Base-by-base conservation (phyloP, 1,139 yeast species). In the Zygosaccharomyces pseudobailii region DNA sequence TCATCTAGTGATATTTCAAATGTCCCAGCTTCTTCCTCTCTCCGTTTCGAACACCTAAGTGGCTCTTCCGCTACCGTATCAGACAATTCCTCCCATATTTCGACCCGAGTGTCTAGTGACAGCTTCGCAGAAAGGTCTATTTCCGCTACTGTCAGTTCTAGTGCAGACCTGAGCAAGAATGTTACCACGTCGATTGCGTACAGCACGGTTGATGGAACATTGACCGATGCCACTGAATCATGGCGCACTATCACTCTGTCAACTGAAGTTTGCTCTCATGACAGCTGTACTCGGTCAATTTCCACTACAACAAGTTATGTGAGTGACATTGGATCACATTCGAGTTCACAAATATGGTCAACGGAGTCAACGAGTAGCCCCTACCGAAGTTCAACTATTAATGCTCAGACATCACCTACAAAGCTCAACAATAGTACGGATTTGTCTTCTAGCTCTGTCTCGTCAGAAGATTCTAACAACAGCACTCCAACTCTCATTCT, bases 181-280 rank as follows among this genome's bases (percentile, higher is more conserved):
- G 20, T n/a, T 9, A 13, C 40, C 19, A 9, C 30, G 13, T 5
- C 4, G 13, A 19, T 8, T 24, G 24, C 40, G 10, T n/a, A 36
- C 10, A 36, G 31, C 13, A 36, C 40, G 17, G 20, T 23, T 10
- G 27, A 23, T 5, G 20, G 31, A 6, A 36, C 40, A 8, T 9
- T 20, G n/a, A 36, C 30, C 4, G 22, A 27, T 7, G 13, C 27
- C 19, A 23, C 22, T 21, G 31, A 23, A 27, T 34, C 40, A 13
- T 33, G 36, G 34, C 42, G 23, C 13, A 39, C 40, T 10, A 34
- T 39, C 5, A 46, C 49, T 20, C 9, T 46, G 17, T 42, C 49
- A 6, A 39, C 43, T 17, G 40, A 43, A 22, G 31, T 35, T 10
- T 46, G 49, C n/a, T 46, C 46, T 8, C 35, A 43, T 17, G 30